Conservation (phyloP, 2,329 filamentous ascomycete genomes). For the Ceratocystiopsis brevicomis region DNA sequence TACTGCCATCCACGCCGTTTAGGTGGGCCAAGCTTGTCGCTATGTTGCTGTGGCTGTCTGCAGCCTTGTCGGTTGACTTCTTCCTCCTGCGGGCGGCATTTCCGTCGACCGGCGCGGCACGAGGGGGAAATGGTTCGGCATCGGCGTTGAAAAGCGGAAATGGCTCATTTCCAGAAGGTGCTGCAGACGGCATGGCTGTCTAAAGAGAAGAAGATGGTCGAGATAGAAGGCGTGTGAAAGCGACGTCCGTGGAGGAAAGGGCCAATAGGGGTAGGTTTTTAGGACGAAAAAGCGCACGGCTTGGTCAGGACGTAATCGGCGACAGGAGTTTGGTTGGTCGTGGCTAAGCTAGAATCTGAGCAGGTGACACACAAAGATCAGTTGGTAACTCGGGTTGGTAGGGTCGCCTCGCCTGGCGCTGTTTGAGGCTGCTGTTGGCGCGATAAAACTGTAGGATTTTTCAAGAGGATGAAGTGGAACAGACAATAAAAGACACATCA, state of each 20-base stretch:
- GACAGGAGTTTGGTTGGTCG: too few species aligned
- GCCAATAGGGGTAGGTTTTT: too few species aligned
- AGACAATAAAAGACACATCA: background rate
- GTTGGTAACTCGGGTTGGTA: too few species aligned
- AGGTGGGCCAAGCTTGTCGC: slow-evolving; percentile 32
- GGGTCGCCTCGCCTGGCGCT: too few species aligned
- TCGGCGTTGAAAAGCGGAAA: slow-evolving; percentile 31
- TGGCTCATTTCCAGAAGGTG: slow-evolving; percentile 25
- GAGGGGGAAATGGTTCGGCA: slow-evolving; percentile 16
- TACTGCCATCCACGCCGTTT: slow-evolving; percentile 5
- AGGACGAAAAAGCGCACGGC: too few species aligned
- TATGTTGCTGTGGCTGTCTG: slow-evolving; percentile 32
- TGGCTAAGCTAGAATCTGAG: too few species aligned
- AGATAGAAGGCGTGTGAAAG: background rate
- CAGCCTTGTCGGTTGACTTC: slow-evolving; percentile 41
- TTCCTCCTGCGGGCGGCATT: slow-evolving; percentile 26
- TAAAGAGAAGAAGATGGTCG: background rate
- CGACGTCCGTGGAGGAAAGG: too few species aligned
- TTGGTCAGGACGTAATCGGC: too few species aligned
- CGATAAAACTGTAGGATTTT: background rate
- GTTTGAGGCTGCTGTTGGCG: too few species aligned
- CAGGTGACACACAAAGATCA: too few species aligned
- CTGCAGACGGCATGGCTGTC: background rate
- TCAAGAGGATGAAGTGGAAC: background rate
- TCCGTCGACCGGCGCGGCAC: slow-evolving; percentile 1